Percentiles rank a stretch among this genome's conserved stretches.
These are phyloP conservation scores for Entophlyctis helioformis DNA, from an alignment of 192 early-diverging fungal genomes.

Conservation along the genomic window DNA sequence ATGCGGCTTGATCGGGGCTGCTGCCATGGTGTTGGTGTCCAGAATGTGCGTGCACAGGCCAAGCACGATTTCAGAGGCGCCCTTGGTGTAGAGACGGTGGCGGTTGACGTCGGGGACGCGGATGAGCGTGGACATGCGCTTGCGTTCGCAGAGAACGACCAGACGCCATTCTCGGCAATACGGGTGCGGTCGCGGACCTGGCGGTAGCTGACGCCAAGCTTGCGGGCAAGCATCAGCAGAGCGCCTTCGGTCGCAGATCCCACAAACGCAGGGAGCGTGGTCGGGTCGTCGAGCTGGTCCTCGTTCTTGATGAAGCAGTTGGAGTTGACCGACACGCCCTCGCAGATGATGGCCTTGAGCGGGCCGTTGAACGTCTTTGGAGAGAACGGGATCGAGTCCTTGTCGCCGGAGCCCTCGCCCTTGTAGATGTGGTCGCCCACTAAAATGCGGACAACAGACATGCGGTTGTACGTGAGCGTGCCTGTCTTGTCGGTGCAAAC, in stretches of 20 bases:
- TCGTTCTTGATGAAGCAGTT: conserved; percentile 43
- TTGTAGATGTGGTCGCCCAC: conserved; percentile 28
- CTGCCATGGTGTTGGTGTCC: conserved; percentile 8
- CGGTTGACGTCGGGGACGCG: conserved; percentile 10
- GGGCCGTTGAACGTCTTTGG: conserved; percentile 15
- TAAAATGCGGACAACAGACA: conserved; percentile 43
- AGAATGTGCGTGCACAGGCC: conserved; percentile 37
- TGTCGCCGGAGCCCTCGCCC: conserved; percentile 43
- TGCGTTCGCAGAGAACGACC: conserved; percentile 45
- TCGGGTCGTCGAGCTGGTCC: conserved; percentile 16
- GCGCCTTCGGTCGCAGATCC: conserved; percentile 51
- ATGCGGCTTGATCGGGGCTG: too few relatives aligned
- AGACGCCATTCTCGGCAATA: conserved; percentile 39
- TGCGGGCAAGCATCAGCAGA: conserved; percentile 29
- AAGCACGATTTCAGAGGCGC: conserved; percentile 46
- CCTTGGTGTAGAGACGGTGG: conserved; percentile 42
- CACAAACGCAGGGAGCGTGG: conserved; percentile 28
- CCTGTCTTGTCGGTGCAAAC: conserved; percentile 56
- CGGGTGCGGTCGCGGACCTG: conserved; percentile 14
- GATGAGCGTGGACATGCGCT: conserved; percentile 44
- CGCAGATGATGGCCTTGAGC: conserved; percentile 22
- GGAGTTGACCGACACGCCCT: conserved; percentile 38
- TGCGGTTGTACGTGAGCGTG: conserved; percentile 48
- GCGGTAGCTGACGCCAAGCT: conserved; percentile 35
- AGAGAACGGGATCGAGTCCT: conserved; percentile 20